Conservation (phyloP, 805 yeast species). For the Wickerhamomyces queroliae region DNA sequence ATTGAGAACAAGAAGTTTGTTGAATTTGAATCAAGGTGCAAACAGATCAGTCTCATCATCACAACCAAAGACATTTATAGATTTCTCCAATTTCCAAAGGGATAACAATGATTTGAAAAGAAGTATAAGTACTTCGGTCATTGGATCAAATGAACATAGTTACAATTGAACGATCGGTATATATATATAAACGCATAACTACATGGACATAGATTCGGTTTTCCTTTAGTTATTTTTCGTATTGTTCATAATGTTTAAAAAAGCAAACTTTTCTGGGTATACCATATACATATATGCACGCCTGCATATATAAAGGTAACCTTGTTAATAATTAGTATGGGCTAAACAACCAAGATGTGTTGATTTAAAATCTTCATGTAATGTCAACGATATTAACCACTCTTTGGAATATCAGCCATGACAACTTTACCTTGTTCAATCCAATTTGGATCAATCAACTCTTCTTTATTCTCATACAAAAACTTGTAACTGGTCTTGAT, state of each 20-base stretch:
- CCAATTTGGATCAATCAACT: conserved; percentile 76
- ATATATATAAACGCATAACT: too few species aligned
- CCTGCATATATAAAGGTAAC: neutral
- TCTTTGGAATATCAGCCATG: conserved; percentile 30
- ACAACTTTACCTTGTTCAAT: conserved; percentile 59
- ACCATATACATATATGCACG: neutral
- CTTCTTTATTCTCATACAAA: conserved; percentile 65
- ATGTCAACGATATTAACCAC: neutral
- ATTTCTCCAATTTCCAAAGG: conserved; percentile 1
- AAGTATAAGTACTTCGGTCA: neutral
- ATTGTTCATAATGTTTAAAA: neutral
- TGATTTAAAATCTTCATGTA: neutral
- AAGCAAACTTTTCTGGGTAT: neutral
- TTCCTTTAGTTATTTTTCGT: too few species aligned
- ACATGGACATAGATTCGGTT: too few species aligned
- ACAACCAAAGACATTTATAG: conserved; percentile 1
- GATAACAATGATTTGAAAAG: neutral
- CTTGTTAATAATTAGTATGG: too few species aligned
- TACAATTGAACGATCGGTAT: too few species aligned
- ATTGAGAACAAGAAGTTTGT: conserved; percentile 5
- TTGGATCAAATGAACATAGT: neutral
- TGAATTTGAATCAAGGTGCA: neutral
- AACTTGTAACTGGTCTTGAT: conserved; percentile 87
- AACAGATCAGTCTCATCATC: neutral
- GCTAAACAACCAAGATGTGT: neutral